phyloP scores from a whole-genome alignment of 2,329 filamentous ascomycete species.

The Xylariaceae sp. region DNA sequence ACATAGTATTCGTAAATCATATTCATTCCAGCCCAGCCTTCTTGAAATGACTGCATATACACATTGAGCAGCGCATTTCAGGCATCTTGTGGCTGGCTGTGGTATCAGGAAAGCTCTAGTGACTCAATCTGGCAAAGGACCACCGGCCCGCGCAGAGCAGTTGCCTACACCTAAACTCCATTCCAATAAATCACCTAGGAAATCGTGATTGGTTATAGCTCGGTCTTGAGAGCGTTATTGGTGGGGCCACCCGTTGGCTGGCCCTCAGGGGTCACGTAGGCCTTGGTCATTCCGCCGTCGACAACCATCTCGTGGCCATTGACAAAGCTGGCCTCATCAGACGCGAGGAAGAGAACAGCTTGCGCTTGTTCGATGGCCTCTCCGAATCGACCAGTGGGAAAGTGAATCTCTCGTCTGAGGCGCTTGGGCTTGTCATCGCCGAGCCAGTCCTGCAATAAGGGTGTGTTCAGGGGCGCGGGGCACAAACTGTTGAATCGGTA shows the following conservation, averaged over 20 bases:
- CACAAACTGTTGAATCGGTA: conserved; percentile 89
- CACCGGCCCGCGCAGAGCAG: too few species aligned
- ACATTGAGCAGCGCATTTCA: too few species aligned
- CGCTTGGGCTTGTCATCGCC: conserved; percentile 83
- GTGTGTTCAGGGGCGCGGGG: conserved; percentile 88
- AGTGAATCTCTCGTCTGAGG: conserved; percentile 78
- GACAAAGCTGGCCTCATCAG: conserved; percentile 84
- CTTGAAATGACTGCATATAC: too few species aligned
- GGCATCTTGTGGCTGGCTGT: too few species aligned
- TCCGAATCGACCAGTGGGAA: conserved; percentile 82
- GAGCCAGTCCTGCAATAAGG: conserved; percentile 88
- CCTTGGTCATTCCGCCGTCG: conserved; percentile 92
- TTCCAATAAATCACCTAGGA: too few species aligned
- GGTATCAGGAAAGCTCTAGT: too few species aligned
- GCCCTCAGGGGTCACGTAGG: conserved; percentile 71
- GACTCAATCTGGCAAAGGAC: too few species aligned
- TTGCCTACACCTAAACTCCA: too few species aligned
- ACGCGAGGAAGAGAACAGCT: conserved; percentile 81
- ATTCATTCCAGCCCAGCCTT: too few species aligned
- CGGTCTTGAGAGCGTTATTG: conserved; percentile 55
- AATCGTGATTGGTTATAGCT: conserved; percentile 27
- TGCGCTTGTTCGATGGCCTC: conserved; percentile 94
- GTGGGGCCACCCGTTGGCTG: conserved; percentile 47
- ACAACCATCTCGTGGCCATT: conserved; percentile 92
- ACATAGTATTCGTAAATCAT: too few species aligned